Percentiles rank a stretch among this genome's conserved stretches.
Conservation (phyloP, 2,329 filamentous ascomycete species). For the Aspergillus vadensis region DNA sequence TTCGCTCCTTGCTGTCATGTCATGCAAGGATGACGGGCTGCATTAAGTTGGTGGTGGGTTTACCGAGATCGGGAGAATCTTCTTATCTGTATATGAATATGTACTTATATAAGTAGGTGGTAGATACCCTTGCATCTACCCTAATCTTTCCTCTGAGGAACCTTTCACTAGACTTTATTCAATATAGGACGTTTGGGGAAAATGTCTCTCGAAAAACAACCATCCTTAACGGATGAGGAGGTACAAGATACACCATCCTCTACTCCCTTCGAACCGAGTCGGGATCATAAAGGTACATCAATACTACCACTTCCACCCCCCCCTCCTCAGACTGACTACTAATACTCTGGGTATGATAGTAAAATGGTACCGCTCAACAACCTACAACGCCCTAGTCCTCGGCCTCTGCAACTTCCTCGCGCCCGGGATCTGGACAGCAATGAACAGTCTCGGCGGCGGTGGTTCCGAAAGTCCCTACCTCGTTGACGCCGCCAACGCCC, state of each 20-base stretch:
- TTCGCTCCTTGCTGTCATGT: not conserved
- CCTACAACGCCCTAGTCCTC: conserved; percentile 71
- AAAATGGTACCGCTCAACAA: conserved; percentile 71
- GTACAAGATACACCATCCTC: not conserved
- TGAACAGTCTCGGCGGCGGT: conserved; percentile 73
- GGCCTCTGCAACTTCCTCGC: conserved; percentile 71
- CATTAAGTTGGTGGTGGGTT: not conserved
- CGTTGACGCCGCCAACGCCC: conserved; percentile 69
- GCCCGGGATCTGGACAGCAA: conserved; percentile 71
- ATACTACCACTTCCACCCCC: not conserved
- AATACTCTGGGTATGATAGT: conserved; percentile 21
- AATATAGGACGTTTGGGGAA: not conserved
- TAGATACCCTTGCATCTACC: not conserved
- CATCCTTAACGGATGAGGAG: conserved; percentile 23
- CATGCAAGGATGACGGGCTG: not conserved
- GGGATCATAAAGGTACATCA: conserved; percentile 14
- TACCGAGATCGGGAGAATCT: too few relatives aligned
- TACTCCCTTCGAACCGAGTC: not conserved
- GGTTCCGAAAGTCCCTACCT: conserved; percentile 66
- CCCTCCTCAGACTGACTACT: not conserved
- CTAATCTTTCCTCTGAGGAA: not conserved
- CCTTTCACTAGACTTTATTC: too few relatives aligned
- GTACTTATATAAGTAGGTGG: too few relatives aligned
- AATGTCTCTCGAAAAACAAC: conserved; percentile 18
- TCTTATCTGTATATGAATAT: too few relatives aligned